A percentile compares a stretch with the other conserved stretches of the same genome.
These are phyloP conservation scores for Lithocarpus polystachyus DNA, from an alignment of 306 rosid species.

Conservation along the genomic window DNA sequence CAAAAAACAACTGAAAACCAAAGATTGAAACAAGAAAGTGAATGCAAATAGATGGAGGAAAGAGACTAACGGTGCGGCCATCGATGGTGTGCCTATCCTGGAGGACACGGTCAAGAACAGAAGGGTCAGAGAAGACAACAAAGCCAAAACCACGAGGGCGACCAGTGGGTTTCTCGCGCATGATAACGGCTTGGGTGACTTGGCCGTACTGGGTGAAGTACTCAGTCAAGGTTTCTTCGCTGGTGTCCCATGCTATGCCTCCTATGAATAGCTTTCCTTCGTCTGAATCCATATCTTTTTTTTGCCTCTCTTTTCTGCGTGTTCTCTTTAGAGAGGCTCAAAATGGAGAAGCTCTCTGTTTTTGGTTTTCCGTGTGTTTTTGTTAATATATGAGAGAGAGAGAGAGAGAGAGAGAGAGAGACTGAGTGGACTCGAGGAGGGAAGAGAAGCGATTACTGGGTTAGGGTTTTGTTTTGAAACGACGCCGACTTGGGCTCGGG, in stretches of 20 bases:
- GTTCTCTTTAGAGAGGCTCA: background rate
- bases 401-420: background rate
- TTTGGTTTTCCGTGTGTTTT: background rate
- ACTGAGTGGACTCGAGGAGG: background rate
- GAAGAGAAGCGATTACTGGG: background rate
- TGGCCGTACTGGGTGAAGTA: slow-evolving; percentile 56
- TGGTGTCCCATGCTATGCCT: slow-evolving; percentile 67
- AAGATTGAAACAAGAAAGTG: background rate
- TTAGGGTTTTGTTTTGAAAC: slow-evolving; percentile 30
- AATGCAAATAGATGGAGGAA: background rate
- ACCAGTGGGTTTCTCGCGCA: slow-evolving; percentile 62
- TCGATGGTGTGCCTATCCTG: slow-evolving; percentile 57
- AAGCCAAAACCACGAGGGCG: slow-evolving; percentile 66
- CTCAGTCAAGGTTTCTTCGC: slow-evolving; percentile 49
- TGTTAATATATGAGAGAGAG: background rate
- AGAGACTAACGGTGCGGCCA: slow-evolving; percentile 43
- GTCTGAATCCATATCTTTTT: slow-evolving; percentile 47
- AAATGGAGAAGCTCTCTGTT: too few relatives aligned
- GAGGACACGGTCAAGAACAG: slow-evolving; percentile 48
- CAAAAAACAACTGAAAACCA: background rate
- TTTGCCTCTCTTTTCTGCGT: background rate
- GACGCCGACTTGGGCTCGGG: slow-evolving; percentile 10
- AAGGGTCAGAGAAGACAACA: slow-evolving; percentile 59
- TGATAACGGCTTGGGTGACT: slow-evolving; percentile 48
- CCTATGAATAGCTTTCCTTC: slow-evolving; percentile 63